These are phyloP conservation scores for Parathielavia appendiculata DNA, from an alignment of 495 filamentous ascomycete genomes.

Conservation along the genomic window DNA sequence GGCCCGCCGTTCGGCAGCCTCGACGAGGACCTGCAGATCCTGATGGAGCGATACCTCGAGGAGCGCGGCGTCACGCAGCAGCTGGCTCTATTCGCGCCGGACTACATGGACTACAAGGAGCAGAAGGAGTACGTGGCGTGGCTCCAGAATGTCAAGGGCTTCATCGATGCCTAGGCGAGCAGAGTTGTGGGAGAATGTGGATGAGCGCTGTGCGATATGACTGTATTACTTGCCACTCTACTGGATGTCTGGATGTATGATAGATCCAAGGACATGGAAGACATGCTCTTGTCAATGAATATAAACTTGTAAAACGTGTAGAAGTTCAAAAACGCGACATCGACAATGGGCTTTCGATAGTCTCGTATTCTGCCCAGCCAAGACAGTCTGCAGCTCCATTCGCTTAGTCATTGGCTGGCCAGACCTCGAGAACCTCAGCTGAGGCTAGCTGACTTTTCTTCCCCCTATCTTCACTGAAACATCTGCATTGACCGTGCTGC, in stretches of 20 bases:
- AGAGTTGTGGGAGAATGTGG: neutral
- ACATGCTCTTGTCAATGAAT: neutral
- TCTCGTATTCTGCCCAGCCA: neutral
- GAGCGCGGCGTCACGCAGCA: constrained; percentile 86
- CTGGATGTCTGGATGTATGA: constrained; percentile 1
- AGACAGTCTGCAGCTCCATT: constrained; percentile 1
- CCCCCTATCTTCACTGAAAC: neutral
- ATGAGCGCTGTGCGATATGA: constrained; percentile 13
- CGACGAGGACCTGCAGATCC: constrained; percentile 88
- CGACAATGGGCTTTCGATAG: neutral
- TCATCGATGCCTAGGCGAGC: constrained; percentile 59
- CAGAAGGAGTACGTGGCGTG: constrained; percentile 94
- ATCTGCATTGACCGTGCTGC: neutral
- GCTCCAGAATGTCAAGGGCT: constrained; percentile 78
- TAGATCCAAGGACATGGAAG: neutral
- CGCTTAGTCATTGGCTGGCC: constrained; percentile 14
- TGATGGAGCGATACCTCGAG: constrained; percentile 90
- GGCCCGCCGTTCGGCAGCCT: constrained; percentile 91
- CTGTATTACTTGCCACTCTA: constrained; percentile 18
- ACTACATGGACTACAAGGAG: constrained; percentile 98
- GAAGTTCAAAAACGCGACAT: neutral
- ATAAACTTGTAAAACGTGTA: neutral
- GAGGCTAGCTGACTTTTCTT: neutral
- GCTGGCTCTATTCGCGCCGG: constrained; percentile 84
- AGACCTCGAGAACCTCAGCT: constrained; percentile 7